These are phyloP conservation scores for Penicillium silybi DNA, from an alignment of 495 filamentous ascomycete genomes.

Conservation along the genomic window DNA sequence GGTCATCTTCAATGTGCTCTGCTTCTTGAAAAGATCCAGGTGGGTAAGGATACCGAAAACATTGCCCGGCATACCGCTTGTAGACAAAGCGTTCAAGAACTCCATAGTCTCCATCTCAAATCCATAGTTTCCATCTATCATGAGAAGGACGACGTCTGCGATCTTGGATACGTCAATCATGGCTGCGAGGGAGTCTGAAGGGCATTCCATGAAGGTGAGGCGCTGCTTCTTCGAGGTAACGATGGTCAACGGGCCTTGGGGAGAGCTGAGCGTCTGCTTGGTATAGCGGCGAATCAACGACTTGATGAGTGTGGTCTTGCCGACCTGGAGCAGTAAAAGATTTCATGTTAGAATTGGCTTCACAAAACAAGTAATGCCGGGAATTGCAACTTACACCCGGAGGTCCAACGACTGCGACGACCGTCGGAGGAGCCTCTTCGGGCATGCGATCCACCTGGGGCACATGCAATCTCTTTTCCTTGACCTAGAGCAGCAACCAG, in stretches of 20 bases:
- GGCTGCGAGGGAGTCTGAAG: conserved; percentile 82
- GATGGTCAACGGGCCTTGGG: conserved; percentile 87
- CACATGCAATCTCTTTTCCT: conserved; percentile 93
- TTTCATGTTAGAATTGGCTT: conserved; percentile 7
- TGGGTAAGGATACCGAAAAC: conserved; percentile 97
- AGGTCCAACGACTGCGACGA: conserved; percentile 90
- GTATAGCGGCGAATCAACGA: conserved; percentile 91
- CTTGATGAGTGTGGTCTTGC: conserved; percentile 79
- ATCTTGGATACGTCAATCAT: conserved; percentile 97
- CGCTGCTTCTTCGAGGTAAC: conserved; percentile 91
- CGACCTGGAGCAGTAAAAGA: conserved; percentile 36
- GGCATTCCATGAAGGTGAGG: conserved; percentile 94
- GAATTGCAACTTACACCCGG: conserved; percentile 64
- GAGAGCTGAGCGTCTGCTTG: conserved; percentile 87
- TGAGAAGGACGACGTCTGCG: conserved; percentile 89
- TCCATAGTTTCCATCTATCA: conserved; percentile 98
- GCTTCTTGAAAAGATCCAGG: conserved; percentile 91
- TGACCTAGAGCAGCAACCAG: conserved; percentile 55
- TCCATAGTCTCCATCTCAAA: conserved; percentile 99
- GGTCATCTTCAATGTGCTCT: conserved; percentile 78
- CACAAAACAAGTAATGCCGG: neutral
- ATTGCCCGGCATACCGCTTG: conserved; percentile 95
- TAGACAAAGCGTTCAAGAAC: conserved; percentile 84
- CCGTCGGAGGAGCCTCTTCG: conserved; percentile 89
- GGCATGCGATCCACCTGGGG: conserved; percentile 92